Evolutionary conservation across 2,329 filamentous ascomycete species (phyloP).

Genomic region (Penicillium sclerotiorum): DNA sequence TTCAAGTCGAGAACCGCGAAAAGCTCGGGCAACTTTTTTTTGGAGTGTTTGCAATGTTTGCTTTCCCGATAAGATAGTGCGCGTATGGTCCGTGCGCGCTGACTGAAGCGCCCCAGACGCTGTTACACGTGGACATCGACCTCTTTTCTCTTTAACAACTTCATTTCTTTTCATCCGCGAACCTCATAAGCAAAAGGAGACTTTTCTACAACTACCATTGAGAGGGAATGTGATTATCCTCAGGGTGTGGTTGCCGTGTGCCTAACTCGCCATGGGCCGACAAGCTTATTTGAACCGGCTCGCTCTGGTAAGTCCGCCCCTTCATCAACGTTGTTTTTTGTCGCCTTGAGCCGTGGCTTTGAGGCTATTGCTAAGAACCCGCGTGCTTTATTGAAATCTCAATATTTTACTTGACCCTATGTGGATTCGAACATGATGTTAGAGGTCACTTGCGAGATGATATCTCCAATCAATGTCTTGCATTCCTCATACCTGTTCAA

Average conservation of each 20-base stretch:
- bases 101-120: slow-evolving; percentile 21
- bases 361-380: too few species aligned
- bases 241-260: slow-evolving; percentile 6
- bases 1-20: slow-evolving; percentile 22
- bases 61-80: slow-evolving; percentile 30
- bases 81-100: slow-evolving; percentile 24
- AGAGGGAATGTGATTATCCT: slow-evolving; percentile 9
- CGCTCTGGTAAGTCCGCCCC: slow-evolving; percentile 45
- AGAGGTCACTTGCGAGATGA: too few species aligned
- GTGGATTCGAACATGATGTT: too few species aligned
- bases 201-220: background rate
- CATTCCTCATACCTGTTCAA: too few species aligned
- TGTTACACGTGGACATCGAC: slow-evolving; percentile 17
- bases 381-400: too few species aligned
- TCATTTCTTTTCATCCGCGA: background rate
- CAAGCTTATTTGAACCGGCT: slow-evolving; percentile 49
- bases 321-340: too few species aligned
- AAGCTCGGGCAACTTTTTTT: slow-evolving; percentile 41
- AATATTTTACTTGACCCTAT: too few species aligned
- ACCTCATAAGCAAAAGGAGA: background rate
- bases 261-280: slow-evolving; percentile 39
- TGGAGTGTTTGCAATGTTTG: slow-evolving; percentile 38
- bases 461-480: too few species aligned
- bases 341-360: too few species aligned
- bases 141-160: background rate